A percentile compares a stretch with the other conserved stretches of the same genome.
Evolutionary conservation across 2,329 filamentous ascomycete species (phyloP).

Genomic region (Colletotrichum australisinense): DNA sequence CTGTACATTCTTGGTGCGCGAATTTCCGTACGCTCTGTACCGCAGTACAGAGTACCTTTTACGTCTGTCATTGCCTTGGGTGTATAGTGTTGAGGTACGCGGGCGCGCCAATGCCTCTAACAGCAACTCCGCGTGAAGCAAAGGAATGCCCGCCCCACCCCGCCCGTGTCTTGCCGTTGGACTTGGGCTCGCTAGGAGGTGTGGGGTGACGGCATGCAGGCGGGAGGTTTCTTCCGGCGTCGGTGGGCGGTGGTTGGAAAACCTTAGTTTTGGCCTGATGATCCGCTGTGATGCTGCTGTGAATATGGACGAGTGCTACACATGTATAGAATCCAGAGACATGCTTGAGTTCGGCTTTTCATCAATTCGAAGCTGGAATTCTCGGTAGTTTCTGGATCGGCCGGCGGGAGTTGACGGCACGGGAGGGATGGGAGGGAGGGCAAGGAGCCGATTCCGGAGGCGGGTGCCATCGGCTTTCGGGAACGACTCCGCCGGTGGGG

Average conservation of each 20-base stretch:
- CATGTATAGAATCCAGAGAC: too few species aligned
- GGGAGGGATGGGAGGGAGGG: background rate
- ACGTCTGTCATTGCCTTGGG: background rate
- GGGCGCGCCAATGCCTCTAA: background rate
- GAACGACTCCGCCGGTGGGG: background rate
- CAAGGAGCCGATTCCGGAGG: constrained; percentile 4
- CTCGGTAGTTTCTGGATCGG: too few species aligned
- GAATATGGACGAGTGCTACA: too few species aligned
- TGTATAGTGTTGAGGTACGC: background rate
- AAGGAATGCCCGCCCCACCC: too few species aligned
- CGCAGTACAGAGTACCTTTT: background rate
- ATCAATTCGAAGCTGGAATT: too few species aligned
- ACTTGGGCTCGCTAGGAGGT: background rate
- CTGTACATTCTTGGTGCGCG: background rate
- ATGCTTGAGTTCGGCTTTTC: too few species aligned
- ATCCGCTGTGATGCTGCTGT: too few species aligned
- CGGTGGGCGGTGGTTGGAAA: background rate
- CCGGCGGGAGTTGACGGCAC: background rate
- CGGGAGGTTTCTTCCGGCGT: constrained; percentile 1
- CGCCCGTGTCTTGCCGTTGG: background rate
- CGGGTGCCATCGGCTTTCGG: constrained; percentile 35
- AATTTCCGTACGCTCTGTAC: background rate
- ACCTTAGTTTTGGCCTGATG: background rate
- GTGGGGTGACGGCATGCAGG: background rate
- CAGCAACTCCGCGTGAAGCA: constrained; percentile 1